These are phyloP conservation scores for Perilla frutescens DNA, from an alignment of 257 asterid genomes.

Conservation along the genomic window DNA sequence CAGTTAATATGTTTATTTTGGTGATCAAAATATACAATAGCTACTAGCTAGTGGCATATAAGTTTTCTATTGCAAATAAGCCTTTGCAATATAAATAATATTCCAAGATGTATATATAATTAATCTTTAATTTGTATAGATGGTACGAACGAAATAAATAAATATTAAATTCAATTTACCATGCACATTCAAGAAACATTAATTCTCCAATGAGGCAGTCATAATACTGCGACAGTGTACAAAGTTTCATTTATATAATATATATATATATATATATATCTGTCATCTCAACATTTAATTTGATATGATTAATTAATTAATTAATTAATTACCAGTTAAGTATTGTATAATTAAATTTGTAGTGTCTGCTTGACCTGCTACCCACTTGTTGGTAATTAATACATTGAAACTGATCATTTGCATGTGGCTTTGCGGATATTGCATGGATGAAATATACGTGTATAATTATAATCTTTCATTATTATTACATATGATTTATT, in stretches of 20 bases:
- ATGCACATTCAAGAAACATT: conserved; percentile 48
- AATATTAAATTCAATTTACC: neutral
- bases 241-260: neutral
- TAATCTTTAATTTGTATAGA: no score
- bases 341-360: conserved; percentile 13
- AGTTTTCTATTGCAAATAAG: no score
- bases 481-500: neutral
- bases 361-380: conserved; percentile 32
- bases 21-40: no score
- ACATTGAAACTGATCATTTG: conserved; percentile 29
- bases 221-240: conserved; percentile 29
- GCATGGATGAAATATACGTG: conserved; percentile 29
- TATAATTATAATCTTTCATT: conserved; percentile 22
- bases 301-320: neutral
- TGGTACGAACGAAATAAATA: no score
- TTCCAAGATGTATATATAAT: no score
- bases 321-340: neutral
- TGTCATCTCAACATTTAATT: conserved; percentile 15
- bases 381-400: conserved; percentile 26
- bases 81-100: no score
- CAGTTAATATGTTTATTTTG: no score
- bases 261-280: neutral
- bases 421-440: conserved; percentile 46
- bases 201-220: conserved; percentile 41
- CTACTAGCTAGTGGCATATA: no score